These are phyloP conservation scores for Lepraria neglecta DNA, from an alignment of 495 filamentous ascomycete species.

Conservation along the genomic window DNA sequence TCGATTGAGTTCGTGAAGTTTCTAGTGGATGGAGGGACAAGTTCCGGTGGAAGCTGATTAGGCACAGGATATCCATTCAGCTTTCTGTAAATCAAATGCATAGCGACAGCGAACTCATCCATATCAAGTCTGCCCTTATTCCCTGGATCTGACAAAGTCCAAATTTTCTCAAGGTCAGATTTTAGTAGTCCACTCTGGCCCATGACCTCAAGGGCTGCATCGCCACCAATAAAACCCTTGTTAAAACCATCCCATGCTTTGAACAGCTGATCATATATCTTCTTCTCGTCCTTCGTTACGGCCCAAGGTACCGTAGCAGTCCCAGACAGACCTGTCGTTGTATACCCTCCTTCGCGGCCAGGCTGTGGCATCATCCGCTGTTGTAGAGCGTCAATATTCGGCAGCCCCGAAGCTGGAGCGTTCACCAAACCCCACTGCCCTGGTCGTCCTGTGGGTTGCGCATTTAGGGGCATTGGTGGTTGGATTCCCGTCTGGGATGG, in stretches of 20 bases:
- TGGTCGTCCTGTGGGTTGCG: constrained; percentile 92
- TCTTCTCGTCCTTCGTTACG: constrained; percentile 98
- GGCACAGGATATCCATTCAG: constrained; percentile 93
- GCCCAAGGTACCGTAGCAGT: constrained; percentile 98
- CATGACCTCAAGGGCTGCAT: constrained; percentile 94
- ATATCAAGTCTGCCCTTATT: constrained; percentile 92
- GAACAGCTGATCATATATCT: constrained; percentile 92
- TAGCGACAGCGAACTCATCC: constrained; percentile 97
- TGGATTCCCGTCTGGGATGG: constrained; percentile 56
- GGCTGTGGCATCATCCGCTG: constrained; percentile 97
- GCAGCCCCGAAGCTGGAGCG: constrained; percentile 79
- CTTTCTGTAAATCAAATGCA: constrained; percentile 98
- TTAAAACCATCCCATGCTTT: constrained; percentile 92
- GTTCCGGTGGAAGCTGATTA: constrained; percentile 83
- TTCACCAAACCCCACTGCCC: constrained; percentile 99
- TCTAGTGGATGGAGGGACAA: constrained; percentile 92
- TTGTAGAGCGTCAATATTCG: constrained; percentile 88
- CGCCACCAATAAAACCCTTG: constrained; percentile 89
- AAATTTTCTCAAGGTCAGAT: constrained; percentile 81
- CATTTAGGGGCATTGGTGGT: constrained; percentile 57
- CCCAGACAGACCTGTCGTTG: constrained; percentile 78
- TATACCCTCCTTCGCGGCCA: constrained; percentile 86
- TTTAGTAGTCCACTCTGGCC: constrained; percentile 91
- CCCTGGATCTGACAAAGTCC: constrained; percentile 89
- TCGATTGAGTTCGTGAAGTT: constrained; percentile 89